These are phyloP conservation scores for Metschnikowia dekortorum DNA, from an alignment of 805 yeast species.

Conservation along the genomic window DNA sequence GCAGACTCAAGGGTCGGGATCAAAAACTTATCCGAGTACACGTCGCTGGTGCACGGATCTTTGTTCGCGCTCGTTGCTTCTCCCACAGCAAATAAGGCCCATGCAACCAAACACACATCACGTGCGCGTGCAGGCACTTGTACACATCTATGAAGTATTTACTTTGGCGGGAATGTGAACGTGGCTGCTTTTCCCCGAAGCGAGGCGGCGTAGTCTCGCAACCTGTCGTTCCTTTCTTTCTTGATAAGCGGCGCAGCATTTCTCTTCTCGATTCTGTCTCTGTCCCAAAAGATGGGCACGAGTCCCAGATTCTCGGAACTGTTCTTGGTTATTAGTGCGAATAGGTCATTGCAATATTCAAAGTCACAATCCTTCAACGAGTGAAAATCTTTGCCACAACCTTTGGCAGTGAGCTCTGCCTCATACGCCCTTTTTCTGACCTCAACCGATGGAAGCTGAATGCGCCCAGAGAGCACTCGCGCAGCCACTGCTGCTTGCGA, in stretches of 20 bases:
- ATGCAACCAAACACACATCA: neutral
- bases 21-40: conserved; percentile 7
- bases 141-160: neutral
- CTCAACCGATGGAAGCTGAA: conserved; percentile 9
- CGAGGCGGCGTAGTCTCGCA: conserved; percentile 13
- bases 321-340: conserved; percentile 10
- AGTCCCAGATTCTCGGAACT: conserved; percentile 17
- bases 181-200: conserved; percentile 14
- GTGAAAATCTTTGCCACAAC: conserved; percentile 16
- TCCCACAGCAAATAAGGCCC: neutral
- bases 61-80: neutral
- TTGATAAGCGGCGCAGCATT: conserved; percentile 15
- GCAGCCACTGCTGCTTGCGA: conserved; percentile 18
- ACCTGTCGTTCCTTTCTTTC: conserved; percentile 11
- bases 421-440: conserved; percentile 8
- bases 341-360: conserved; percentile 19
- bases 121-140: neutral
- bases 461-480: conserved; percentile 14
- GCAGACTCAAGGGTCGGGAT: conserved; percentile 1
- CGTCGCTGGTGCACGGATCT: conserved; percentile 7
- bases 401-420: conserved; percentile 10
- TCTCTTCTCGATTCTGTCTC: conserved; percentile 11
- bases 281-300: conserved; percentile 20
- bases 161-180: conserved; percentile 11
- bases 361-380: conserved; percentile 17